These are phyloP conservation scores for Fraxinus albicans DNA, from an alignment of 305 asterid species.

Conservation along the genomic window DNA sequence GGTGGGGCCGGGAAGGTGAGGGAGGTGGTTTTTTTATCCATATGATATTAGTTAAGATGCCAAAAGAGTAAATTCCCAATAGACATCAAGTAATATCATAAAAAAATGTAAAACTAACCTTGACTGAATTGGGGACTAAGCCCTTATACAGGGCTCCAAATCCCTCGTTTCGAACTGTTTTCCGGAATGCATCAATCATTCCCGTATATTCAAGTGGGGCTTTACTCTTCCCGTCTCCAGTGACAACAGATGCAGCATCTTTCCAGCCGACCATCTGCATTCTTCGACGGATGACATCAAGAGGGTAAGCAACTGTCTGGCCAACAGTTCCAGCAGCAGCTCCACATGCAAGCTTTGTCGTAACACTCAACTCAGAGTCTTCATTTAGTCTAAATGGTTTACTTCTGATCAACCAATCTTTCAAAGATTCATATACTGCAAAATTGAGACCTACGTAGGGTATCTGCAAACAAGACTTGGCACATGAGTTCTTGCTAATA, in stretches of 20 bases:
- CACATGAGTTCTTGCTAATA: background rate
- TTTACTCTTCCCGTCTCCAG: slow-evolving; percentile 74
- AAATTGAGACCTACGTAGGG: slow-evolving; percentile 96
- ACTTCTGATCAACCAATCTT: slow-evolving; percentile 72
- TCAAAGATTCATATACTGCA: slow-evolving; percentile 89
- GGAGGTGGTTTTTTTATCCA: background rate
- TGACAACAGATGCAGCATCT: slow-evolving; percentile 70
- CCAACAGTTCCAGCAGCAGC: slow-evolving; percentile 96
- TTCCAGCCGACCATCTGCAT: slow-evolving; percentile 99
- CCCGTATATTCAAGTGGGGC: slow-evolving; percentile 70
- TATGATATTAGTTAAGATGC: background rate
- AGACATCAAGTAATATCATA: background rate
- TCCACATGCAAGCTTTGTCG: slow-evolving; percentile 83
- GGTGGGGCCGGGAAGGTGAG: background rate
- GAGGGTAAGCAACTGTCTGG: slow-evolving; percentile 93
- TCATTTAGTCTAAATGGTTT: slow-evolving; percentile 61
- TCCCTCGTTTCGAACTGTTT: slow-evolving; percentile 83
- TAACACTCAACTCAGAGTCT: slow-evolving; percentile 76
- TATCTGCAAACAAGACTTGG: slow-evolving; percentile 46
- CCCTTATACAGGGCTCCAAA: slow-evolving; percentile 86
- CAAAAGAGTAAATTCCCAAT: background rate
- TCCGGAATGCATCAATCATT: slow-evolving; percentile 88
- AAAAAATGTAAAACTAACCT: slow-evolving; percentile 50
- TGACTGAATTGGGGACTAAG: slow-evolving; percentile 87
- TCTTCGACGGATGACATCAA: slow-evolving; percentile 87